Percentiles rank a stretch among this genome's conserved stretches.
Evolutionary conservation across 306 rosid genomes (phyloP).

Genomic region (Trifolium subterraneum): DNA sequence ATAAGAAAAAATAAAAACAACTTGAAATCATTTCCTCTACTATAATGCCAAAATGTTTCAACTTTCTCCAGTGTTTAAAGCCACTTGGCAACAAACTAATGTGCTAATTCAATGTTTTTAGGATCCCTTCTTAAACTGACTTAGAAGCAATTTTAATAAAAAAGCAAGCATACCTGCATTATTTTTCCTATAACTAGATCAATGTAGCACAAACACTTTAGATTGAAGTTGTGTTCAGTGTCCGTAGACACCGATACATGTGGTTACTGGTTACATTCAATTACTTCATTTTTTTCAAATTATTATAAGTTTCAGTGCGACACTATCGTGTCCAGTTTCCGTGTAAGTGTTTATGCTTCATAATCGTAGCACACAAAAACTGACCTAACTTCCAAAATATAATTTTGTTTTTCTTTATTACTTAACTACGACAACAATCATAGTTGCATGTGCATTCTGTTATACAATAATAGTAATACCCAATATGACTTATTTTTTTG

Average conservation of each 20-base stretch:
- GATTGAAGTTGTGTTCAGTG: not conserved
- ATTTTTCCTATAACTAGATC: conserved; percentile 1
- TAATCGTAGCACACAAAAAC: too few relatives aligned
- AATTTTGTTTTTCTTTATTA: not conserved
- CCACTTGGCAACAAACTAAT: conserved; percentile 8
- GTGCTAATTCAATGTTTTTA: conserved; percentile 6
- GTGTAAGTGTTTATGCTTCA: not conserved
- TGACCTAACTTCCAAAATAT: too few relatives aligned
- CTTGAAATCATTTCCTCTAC: not conserved
- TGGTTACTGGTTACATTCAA: not conserved
- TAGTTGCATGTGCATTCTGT: not conserved
- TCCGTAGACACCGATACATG: not conserved
- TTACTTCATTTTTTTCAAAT: not conserved
- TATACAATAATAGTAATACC: not conserved
- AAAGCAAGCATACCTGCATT: not conserved
- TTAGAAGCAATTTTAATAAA: conserved; percentile 5
- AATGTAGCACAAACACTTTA: not conserved
- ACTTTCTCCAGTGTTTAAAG: not conserved
- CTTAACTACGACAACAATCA: not conserved
- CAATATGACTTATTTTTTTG: conserved; percentile 21
- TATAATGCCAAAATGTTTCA: not conserved
- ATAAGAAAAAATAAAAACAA: not conserved
- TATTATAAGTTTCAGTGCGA: not conserved
- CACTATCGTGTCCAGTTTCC: not conserved
- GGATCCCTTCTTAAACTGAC: not conserved